Percentiles rank a stretch among this genome's conserved stretches.
Conservation (phyloP, 805 yeast species). For the Ogataea pini region DNA sequence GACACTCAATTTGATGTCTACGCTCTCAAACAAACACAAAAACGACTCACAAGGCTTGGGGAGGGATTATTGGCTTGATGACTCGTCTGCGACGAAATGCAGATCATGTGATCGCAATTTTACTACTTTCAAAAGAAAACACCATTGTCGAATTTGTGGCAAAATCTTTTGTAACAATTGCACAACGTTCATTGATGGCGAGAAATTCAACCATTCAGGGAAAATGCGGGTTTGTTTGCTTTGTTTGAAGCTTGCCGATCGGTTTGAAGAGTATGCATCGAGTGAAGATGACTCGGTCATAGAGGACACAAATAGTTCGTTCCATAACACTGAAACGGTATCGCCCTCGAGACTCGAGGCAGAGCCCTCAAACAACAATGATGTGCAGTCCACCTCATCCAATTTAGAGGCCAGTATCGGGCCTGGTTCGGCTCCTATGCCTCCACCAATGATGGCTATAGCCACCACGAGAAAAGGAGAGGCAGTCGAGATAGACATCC, state of each 20-base stretch:
- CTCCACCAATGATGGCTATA: slow-evolving; percentile 74
- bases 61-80: slow-evolving; percentile 94
- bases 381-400: slow-evolving; percentile 9
- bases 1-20: slow-evolving; percentile 27
- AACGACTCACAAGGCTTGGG: slow-evolving; percentile 47
- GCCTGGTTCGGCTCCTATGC: slow-evolving; percentile 45
- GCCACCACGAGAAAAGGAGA: slow-evolving; percentile 82
- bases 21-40: slow-evolving; percentile 21
- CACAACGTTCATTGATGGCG: slow-evolving; percentile 69
- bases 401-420: slow-evolving; percentile 11
- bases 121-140: slow-evolving; percentile 84
- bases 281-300: slow-evolving; percentile 56
- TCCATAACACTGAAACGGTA: slow-evolving; percentile 18
- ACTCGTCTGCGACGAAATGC: slow-evolving; percentile 87
- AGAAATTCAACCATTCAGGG: slow-evolving; percentile 62
- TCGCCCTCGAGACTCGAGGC: slow-evolving; percentile 21
- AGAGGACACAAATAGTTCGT: slow-evolving; percentile 36
- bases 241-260: slow-evolving; percentile 62
- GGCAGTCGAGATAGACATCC: slow-evolving; percentile 66
- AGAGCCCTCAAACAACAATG: slow-evolving; percentile 11
- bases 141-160: slow-evolving; percentile 95
- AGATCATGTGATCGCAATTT: slow-evolving; percentile 78
- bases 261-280: slow-evolving; percentile 65
- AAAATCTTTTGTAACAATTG: slow-evolving; percentile 89
- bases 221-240: slow-evolving; percentile 75